Evolutionary conservation across 331 rosid genomes (phyloP).

Genomic region (Pyracantha coccinea): DNA sequence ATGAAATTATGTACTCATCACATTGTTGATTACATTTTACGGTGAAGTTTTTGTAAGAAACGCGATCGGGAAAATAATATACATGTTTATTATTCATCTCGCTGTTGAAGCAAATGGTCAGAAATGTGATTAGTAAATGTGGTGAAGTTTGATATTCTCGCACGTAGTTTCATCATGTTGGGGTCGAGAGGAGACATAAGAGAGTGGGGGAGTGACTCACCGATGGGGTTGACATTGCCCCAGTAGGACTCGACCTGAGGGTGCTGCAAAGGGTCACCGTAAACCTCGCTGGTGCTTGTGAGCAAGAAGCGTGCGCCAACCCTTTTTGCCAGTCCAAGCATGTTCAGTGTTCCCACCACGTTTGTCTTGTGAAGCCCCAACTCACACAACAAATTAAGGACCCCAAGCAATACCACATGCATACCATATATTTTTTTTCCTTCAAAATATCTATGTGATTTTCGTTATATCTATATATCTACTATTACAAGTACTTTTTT

Average conservation of each 20-base stretch:
- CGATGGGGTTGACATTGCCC: slow-evolving; percentile 97
- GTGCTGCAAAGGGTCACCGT: slow-evolving; percentile 94
- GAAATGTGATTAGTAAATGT: neutral
- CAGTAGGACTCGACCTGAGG: slow-evolving; percentile 90
- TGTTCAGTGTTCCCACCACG: slow-evolving; percentile 87
- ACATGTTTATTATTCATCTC: no score
- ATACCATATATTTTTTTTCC: no score
- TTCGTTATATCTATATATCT: no score
- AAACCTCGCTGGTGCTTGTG: slow-evolving; percentile 92
- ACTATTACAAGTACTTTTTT: no score
- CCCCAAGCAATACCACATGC: slow-evolving; percentile 1
- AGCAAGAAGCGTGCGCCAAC: slow-evolving; percentile 77
- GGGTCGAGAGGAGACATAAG: no score
- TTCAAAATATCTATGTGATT: no score
- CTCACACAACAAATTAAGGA: slow-evolving; percentile 41
- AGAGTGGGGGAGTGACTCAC: slow-evolving; percentile 13
- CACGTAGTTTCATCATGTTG: no score
- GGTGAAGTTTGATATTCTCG: neutral
- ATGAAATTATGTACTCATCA: neutral
- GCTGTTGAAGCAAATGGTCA: no score
- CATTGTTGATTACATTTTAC: neutral
- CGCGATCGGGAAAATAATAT: no score
- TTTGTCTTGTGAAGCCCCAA: slow-evolving; percentile 67
- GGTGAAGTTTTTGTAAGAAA: no score
- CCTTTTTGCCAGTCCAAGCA: slow-evolving; percentile 89